Evolutionary conservation across 2,329 filamentous ascomycete genomes (phyloP), one percentile per base, ranked within the genome.

Genomic region (Claviceps maximensis): DNA sequence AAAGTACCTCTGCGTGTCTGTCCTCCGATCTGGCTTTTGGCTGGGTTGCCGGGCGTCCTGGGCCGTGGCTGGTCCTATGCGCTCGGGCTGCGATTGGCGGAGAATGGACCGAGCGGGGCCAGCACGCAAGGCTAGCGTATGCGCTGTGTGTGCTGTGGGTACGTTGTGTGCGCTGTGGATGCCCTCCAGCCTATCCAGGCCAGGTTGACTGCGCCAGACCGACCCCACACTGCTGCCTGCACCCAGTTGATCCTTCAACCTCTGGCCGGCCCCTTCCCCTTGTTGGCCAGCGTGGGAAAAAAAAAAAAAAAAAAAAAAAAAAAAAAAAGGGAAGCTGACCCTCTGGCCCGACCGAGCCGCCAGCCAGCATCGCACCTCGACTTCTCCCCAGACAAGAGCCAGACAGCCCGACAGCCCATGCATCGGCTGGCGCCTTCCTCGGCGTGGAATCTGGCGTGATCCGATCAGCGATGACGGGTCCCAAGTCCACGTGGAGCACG

Each of bases 51-150:
- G 15, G 41, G 41, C 19, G 41, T 46, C 47, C 9, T 29, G 15
- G 48, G 41, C 46, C 47, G n/a, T 29, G 15, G 48, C 53, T 46
- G 52, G 44, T 53, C 53, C 17, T 46, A 52, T 58, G 58, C 58
- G 54, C 57, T 56, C 52, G 53, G 31, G 49, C 57, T 51, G 57
- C 55, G 57, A 59, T 59, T 59, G 58, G 58, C 36, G 13, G 46
- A 19, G 13, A 8, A 4, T 4, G 9, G 12, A 4, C 40, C 13
- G 21, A 47, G 36, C 31, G 25, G 36, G 44, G 13, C 41, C 17
- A 40, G 36, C 41, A 44, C 23, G 21, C 21, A 44, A n/a, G 41
- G 21, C 21, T 44, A 44, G 41, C 38, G 38, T 41, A 2, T 41
- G 38, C 17, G 38, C 7, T 19, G 38, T 7, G 38, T 19, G n/a